These are phyloP conservation scores for Xylaria scruposa DNA, from an alignment of 495 filamentous ascomycete genomes.

Conservation along the genomic window DNA sequence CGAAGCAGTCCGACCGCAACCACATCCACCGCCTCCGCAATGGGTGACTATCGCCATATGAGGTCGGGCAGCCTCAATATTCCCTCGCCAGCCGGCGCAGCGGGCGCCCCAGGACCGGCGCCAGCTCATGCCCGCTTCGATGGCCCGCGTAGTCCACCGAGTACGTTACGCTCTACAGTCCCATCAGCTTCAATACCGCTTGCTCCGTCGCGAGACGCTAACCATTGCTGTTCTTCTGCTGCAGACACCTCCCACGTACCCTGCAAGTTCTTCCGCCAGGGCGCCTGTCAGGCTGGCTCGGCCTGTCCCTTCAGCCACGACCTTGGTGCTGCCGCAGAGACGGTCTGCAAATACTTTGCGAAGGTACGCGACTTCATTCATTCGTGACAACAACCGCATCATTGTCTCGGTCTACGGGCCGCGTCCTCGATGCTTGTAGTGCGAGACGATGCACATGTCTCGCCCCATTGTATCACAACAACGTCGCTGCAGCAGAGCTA, in stretches of 20 bases:
- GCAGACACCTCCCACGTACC: conserved; percentile 96
- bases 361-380: conserved; percentile 68
- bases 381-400: neutral
- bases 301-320: conserved; percentile 97
- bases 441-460: neutral
- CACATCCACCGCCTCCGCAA: conserved; percentile 45
- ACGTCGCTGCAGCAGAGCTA: conserved; percentile 1
- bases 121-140: conserved; percentile 61
- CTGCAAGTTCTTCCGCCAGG: conserved; percentile 98
- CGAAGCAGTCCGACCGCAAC: conserved; percentile 27
- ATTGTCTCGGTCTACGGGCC: neutral
- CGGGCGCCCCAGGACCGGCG: conserved; percentile 50
- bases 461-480: conserved; percentile 9
- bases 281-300: conserved; percentile 93
- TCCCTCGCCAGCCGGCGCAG: conserved; percentile 45
- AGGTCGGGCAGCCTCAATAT: conserved; percentile 62
- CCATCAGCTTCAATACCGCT: conserved; percentile 11
- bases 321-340: conserved; percentile 76
- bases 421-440: neutral
- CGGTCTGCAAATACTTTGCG: conserved; percentile 96
- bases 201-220: conserved; percentile 19
- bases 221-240: conserved; percentile 24
- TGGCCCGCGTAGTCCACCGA: conserved; percentile 81
- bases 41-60: conserved; percentile 58
- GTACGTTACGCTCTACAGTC: conserved; percentile 52